These are phyloP conservation scores for Colletotrichum shisoi DNA, from an alignment of 2,329 filamentous ascomycete species.

Conservation along the genomic window DNA sequence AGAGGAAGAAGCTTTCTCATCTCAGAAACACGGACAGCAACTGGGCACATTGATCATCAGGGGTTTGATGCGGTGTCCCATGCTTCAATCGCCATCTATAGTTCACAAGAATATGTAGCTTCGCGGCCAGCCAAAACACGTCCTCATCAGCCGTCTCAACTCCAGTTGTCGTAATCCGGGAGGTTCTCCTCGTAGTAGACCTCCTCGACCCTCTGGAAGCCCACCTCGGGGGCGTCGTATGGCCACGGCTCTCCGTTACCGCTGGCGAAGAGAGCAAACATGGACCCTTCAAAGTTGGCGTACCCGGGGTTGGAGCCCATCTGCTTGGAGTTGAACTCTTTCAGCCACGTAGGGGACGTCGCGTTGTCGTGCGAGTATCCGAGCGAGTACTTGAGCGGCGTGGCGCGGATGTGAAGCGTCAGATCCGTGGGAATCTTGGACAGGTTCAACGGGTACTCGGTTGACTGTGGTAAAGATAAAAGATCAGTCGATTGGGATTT, in stretches of 20 bases:
- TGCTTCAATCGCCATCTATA: background rate
- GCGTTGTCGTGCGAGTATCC: constrained; percentile 41
- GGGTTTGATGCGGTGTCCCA: background rate
- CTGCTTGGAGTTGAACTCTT: constrained; percentile 35
- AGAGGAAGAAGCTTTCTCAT: too few relatives aligned
- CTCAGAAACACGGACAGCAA: too few relatives aligned
- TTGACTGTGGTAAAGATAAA: constrained; percentile 5
- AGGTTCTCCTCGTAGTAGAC: constrained; percentile 40
- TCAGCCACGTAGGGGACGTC: constrained; percentile 35
- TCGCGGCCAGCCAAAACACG: background rate
- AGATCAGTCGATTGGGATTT: background rate
- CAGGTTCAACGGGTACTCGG: constrained; percentile 29
- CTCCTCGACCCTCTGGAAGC: constrained; percentile 41
- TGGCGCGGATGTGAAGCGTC: constrained; percentile 41
- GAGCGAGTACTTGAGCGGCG: constrained; percentile 41
- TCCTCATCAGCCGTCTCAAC: background rate
- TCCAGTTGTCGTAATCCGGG: constrained; percentile 32
- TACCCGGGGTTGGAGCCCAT: constrained; percentile 33
- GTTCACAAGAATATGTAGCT: background rate
- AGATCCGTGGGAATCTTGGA: constrained; percentile 31
- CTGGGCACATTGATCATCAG: background rate
- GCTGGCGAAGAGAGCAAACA: constrained; percentile 42
- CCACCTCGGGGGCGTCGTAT: constrained; percentile 40
- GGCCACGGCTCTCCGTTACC: constrained; percentile 42
- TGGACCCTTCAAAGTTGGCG: constrained; percentile 42